phyloP scores from a whole-genome alignment of 768 basidiomycete species.

The Termitomyces sp. region DNA sequence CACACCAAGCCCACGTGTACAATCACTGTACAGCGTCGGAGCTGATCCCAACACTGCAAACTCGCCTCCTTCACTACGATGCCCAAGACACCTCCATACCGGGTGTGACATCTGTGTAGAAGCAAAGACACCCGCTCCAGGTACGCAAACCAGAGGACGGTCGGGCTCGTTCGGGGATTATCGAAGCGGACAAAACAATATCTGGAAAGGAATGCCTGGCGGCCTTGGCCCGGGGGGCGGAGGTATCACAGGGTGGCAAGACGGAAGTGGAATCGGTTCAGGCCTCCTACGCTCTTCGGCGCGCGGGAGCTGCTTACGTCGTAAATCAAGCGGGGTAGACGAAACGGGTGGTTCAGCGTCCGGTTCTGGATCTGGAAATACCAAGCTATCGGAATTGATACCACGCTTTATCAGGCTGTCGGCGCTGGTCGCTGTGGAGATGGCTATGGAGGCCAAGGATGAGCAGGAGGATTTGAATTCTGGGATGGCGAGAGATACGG shows the following conservation, averaged over 20 bases:
- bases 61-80: constrained; percentile 58
- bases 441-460: constrained; percentile 63
- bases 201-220: constrained; percentile 28
- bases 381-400: constrained; percentile 60
- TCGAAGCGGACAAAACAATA: constrained; percentile 13
- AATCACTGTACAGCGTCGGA: constrained; percentile 51
- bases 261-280: constrained; percentile 68
- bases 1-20: constrained; percentile 34
- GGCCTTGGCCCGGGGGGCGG: constrained; percentile 33
- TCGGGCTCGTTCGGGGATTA: constrained; percentile 13
- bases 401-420: constrained; percentile 72
- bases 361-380: constrained; percentile 44
- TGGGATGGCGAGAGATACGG: constrained; percentile 22
- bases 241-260: constrained; percentile 68
- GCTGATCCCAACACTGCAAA: constrained; percentile 57
- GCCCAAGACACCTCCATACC: constrained; percentile 67
- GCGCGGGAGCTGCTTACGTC: constrained; percentile 53
- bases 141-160: constrained; percentile 22
- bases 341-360: constrained; percentile 19
- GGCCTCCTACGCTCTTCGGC: constrained; percentile 55
- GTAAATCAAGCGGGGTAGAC: constrained; percentile 27
- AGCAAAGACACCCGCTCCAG: constrained; percentile 33
- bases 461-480: constrained; percentile 36
- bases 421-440: constrained; percentile 72
- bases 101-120: constrained; percentile 77